phyloP scores from a whole-genome alignment of 2,329 filamentous ascomycete species.

The Pochonia chlamydosporia region DNA sequence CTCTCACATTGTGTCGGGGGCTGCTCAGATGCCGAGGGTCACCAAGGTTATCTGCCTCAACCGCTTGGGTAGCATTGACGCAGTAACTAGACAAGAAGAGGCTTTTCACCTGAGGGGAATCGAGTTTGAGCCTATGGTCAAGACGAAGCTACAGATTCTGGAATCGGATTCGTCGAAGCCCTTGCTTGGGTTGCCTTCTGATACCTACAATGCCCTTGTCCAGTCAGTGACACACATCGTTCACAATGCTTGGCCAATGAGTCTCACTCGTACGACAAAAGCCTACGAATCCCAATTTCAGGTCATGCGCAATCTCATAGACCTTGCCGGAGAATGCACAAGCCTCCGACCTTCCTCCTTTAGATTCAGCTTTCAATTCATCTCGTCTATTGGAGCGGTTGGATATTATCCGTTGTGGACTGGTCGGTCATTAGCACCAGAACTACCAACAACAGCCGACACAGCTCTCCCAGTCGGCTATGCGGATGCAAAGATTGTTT shows the following conservation, averaged over 20 bases:
- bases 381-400: slow-evolving; percentile 35
- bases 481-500: slow-evolving; percentile 43
- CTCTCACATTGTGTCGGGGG: slow-evolving; percentile 24
- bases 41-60: slow-evolving; percentile 39
- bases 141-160: slow-evolving; percentile 17
- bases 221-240: slow-evolving; percentile 42
- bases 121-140: slow-evolving; percentile 6
- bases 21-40: slow-evolving; percentile 22
- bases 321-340: slow-evolving; percentile 32
- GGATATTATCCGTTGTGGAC: slow-evolving; percentile 21
- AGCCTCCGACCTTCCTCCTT: slow-evolving; percentile 3
- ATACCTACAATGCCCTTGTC: slow-evolving; percentile 31
- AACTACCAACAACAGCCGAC: slow-evolving; percentile 32
- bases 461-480: slow-evolving; percentile 40
- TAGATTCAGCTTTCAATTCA: slow-evolving; percentile 30
- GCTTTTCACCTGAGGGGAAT: no score
- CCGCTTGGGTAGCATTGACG: slow-evolving; percentile 16
- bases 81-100: not conserved
- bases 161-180: slow-evolving; percentile 7
- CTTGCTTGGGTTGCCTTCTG: slow-evolving; percentile 32
- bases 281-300: slow-evolving; percentile 39
- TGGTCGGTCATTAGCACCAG: slow-evolving; percentile 29
- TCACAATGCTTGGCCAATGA: slow-evolving; percentile 49
- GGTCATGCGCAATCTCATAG: slow-evolving; percentile 39
- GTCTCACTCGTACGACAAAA: slow-evolving; percentile 18